Conservation (phyloP, 192 early-diverging fungal species). For the Umbelopsis sp. region DNA sequence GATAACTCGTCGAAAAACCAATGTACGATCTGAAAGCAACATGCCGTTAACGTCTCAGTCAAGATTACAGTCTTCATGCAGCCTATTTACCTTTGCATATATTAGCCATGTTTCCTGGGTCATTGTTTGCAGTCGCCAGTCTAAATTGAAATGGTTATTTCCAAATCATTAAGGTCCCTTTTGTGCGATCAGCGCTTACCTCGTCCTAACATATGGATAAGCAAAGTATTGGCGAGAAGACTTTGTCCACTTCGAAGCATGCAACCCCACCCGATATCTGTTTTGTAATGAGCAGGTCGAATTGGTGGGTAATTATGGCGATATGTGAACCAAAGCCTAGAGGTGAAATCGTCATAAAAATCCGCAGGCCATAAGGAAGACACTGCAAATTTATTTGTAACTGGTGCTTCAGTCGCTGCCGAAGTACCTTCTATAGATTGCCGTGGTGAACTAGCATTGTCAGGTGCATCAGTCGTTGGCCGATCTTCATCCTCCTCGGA, state of each 20-base stretch:
- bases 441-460: too few species aligned
- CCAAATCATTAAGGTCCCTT: neutral
- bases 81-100: conserved; percentile 45
- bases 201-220: conserved; percentile 77
- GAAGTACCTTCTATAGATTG: too few species aligned
- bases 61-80: neutral
- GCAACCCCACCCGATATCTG: conserved; percentile 95
- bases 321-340: conserved; percentile 93
- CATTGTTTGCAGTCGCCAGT: conserved; percentile 48
- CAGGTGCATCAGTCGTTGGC: neutral
- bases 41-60: neutral
- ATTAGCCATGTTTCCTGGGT: conserved; percentile 42
- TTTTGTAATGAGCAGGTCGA: conserved; percentile 72
- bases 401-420: neutral
- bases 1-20: conserved; percentile 85
- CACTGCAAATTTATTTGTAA: conserved; percentile 12
- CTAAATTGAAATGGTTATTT: conserved; percentile 25
- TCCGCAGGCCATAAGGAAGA: conserved; percentile 39
- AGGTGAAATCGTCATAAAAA: conserved; percentile 82
- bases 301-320: conserved; percentile 87
- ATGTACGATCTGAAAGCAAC: conserved; percentile 32
- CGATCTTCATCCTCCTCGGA: neutral
- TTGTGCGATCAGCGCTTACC: conserved; percentile 50
- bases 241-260: conserved; percentile 97
- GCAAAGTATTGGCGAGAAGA: conserved; percentile 82